Evolutionary conservation across 139 green algal species (phyloP).

Genomic region (Chlorella vulgaris): DNA sequence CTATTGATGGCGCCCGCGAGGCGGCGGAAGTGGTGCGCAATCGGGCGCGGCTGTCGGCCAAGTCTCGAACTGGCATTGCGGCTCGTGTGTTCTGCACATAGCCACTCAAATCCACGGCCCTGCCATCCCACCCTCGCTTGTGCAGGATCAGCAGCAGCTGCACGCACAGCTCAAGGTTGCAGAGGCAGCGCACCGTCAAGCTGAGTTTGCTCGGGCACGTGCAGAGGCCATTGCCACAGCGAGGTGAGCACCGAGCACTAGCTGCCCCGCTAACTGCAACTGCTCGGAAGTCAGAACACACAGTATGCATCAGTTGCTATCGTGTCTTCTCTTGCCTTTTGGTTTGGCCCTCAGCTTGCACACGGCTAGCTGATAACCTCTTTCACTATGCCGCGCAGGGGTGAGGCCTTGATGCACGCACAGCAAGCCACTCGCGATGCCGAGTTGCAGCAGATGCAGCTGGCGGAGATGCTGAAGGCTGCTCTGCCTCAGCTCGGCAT

Average conservation of each 20-base stretch:
- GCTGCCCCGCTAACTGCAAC: neutral
- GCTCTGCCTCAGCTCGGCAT: conserved; percentile 42
- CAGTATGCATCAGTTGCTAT: too few species aligned
- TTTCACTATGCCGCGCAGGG: conserved; percentile 14
- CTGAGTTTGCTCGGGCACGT: conserved; percentile 40
- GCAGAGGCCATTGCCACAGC: conserved; percentile 41
- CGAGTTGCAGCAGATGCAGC: conserved; percentile 32
- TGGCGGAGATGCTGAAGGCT: conserved; percentile 31
- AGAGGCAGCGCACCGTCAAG: conserved; percentile 19
- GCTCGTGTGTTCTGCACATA: neutral
- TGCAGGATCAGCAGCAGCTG: conserved; percentile 42
- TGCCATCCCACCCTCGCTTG: neutral
- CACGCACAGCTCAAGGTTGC: conserved; percentile 16
- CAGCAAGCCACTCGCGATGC: conserved; percentile 35
- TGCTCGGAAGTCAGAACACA: neutral
- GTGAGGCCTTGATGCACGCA: conserved; percentile 37
- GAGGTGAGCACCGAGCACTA: neutral
- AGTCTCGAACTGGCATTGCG: neutral
- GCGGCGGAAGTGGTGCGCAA: conserved; percentile 7
- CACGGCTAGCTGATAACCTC: neutral
- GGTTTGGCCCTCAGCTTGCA: too few species aligned
- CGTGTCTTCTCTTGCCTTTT: too few species aligned
- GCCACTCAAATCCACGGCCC: neutral
- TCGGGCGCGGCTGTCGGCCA: neutral
- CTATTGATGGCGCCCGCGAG: conserved; percentile 11